Percentiles rank a stretch among this genome's conserved stretches.
Conservation (phyloP, 2,329 filamentous ascomycete species). For the Colletotrichum cordylinicola region DNA sequence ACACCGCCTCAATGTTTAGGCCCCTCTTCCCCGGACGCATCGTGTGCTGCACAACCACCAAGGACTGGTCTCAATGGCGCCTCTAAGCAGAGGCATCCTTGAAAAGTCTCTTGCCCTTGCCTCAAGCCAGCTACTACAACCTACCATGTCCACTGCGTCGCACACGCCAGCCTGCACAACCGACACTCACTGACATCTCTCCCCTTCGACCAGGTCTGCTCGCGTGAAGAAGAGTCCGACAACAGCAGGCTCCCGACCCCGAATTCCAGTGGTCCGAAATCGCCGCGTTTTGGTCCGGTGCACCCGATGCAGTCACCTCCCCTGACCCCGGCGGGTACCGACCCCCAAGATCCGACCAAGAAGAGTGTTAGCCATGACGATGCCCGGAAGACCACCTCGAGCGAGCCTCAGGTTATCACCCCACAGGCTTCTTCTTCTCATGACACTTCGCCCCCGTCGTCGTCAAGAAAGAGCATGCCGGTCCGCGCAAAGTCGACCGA, state of each 20-base stretch:
- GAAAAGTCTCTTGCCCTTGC: neutral
- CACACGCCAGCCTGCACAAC: constrained; percentile 16
- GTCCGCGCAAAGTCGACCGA: constrained; percentile 51
- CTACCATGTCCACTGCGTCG: neutral
- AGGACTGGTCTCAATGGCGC: constrained; percentile 1
- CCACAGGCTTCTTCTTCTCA: constrained; percentile 70
- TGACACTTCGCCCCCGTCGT: constrained; percentile 50
- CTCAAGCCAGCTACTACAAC: neutral
- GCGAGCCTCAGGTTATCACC: constrained; percentile 61
- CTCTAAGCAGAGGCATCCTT: neutral
- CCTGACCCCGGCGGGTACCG: constrained; percentile 83
- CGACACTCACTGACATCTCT: constrained; percentile 29
- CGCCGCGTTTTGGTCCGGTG: constrained; percentile 71
- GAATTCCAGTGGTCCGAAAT: constrained; percentile 68
- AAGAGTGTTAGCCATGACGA: constrained; percentile 32
- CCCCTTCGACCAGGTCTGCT: constrained; percentile 53
- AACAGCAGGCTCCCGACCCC: constrained; percentile 70
- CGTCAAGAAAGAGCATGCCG: constrained; percentile 43
- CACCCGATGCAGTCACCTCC: constrained; percentile 86
- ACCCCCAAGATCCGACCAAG: constrained; percentile 41
- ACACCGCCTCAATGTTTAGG: neutral
- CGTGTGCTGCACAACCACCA: neutral
- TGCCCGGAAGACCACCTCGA: constrained; percentile 38
- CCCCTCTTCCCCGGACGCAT: neutral
- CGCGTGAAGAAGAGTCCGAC: constrained; percentile 67